Evolutionary conservation across 2,329 filamentous ascomycete species (phyloP).

Genomic region (Arthrobotrys sinensis): DNA sequence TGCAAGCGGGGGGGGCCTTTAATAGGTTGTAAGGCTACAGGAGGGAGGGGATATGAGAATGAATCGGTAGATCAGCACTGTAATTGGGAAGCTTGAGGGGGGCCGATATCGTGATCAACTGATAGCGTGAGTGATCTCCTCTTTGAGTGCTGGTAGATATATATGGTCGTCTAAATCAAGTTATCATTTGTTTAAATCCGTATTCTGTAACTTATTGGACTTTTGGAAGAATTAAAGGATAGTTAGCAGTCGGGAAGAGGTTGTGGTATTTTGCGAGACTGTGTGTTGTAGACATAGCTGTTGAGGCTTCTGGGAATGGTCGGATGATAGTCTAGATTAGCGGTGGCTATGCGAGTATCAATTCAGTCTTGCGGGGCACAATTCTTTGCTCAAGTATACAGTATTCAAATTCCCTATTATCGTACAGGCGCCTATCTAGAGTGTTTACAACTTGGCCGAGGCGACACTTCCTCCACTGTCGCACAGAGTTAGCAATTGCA

Average conservation of each 20-base stretch:
- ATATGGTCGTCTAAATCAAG: too few relatives aligned
- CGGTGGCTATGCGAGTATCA: too few relatives aligned
- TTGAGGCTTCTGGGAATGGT: too few relatives aligned
- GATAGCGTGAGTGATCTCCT: background rate
- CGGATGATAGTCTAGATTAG: too few relatives aligned
- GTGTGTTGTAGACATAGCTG: too few relatives aligned
- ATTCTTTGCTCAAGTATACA: too few relatives aligned
- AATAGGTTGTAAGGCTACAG: background rate
- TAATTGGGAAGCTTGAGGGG: background rate
- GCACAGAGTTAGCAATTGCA: conserved; percentile 68
- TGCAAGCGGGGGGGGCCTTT: background rate
- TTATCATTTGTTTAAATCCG: too few relatives aligned
- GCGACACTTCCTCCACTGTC: conserved; percentile 65
- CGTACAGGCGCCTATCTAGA: conserved; percentile 55
- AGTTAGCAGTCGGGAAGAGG: too few relatives aligned
- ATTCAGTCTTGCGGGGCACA: too few relatives aligned
- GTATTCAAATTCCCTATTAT: background rate
- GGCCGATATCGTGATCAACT: background rate
- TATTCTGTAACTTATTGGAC: too few relatives aligned
- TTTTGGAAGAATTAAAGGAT: too few relatives aligned
- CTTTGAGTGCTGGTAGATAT: too few relatives aligned
- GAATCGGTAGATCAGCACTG: conserved; percentile 30
- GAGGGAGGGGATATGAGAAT: conserved; percentile 48
- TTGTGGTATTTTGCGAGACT: conserved; percentile 25
- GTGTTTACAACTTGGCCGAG: conserved; percentile 67